Percentiles rank a stretch among this genome's conserved stretches.
phyloP scores from a whole-genome alignment of 495 filamentous ascomycete genomes.

The Talaromyces trachyspermus region DNA sequence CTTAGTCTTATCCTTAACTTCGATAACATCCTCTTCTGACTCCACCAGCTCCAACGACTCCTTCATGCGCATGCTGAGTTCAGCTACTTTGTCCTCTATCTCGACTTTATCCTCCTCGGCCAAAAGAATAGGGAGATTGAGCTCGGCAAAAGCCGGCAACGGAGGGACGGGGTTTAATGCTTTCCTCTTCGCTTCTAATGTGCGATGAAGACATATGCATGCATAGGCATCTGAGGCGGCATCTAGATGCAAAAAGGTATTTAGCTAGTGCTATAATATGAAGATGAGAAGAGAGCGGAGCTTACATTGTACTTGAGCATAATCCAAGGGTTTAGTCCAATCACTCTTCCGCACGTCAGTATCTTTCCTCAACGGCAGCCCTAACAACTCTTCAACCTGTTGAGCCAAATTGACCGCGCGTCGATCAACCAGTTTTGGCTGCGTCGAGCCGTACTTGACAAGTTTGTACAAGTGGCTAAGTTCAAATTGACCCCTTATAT shows the following conservation, averaged over 20 bases:
- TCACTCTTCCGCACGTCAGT: constrained; percentile 57
- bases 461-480: constrained; percentile 74
- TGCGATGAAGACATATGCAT: constrained; percentile 61
- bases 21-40: neutral
- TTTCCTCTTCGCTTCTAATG: constrained; percentile 58
- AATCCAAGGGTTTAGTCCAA: constrained; percentile 56
- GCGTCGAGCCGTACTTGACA: constrained; percentile 50
- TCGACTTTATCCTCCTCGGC: constrained; percentile 28
- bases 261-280: no score
- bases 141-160: constrained; percentile 58
- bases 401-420: constrained; percentile 55
- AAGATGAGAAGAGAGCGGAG: neutral
- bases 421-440: constrained; percentile 54
- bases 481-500: constrained; percentile 63
- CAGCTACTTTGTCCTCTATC: constrained; percentile 12
- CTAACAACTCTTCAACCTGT: constrained; percentile 63
- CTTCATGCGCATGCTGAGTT: neutral
- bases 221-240: constrained; percentile 81
- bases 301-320: constrained; percentile 66
- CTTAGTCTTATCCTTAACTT: neutral
- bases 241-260: no score
- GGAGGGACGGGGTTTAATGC: constrained; percentile 62
- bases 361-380: constrained; percentile 71
- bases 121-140: constrained; percentile 51
- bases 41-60: neutral